phyloP scores from a whole-genome alignment of 805 yeast species.

The Maudiozyma barnettii region DNA sequence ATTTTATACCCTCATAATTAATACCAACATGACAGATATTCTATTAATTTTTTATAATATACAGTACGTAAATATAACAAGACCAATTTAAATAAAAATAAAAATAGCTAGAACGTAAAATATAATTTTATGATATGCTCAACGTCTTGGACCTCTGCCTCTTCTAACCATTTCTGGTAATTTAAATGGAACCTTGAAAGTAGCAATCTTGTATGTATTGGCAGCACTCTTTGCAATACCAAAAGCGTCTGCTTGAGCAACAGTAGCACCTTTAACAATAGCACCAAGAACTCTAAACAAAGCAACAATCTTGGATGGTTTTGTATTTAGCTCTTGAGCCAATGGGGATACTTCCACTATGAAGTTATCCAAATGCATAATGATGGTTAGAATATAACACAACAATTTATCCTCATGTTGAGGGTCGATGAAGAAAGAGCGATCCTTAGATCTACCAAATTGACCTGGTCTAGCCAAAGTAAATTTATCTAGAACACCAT shows the following conservation, averaged over 20 bases:
- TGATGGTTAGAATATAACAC: constrained; percentile 63
- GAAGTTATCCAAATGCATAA: constrained; percentile 69
- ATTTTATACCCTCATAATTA: background rate
- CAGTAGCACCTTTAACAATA: constrained; percentile 57
- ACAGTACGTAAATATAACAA: background rate
- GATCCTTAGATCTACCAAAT: constrained; percentile 66
- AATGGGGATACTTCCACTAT: constrained; percentile 68
- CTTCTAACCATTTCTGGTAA: constrained; percentile 75
- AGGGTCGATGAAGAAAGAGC: constrained; percentile 77
- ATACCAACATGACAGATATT: background rate
- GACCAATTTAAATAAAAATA: background rate
- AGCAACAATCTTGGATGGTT: constrained; percentile 59
- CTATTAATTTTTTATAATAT: background rate
- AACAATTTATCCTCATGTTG: constrained; percentile 77
- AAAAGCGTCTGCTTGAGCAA: constrained; percentile 64
- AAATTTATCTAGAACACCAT: constrained; percentile 63
- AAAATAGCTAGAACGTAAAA: background rate
- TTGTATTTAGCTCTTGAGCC: constrained; percentile 74
- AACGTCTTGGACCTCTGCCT: constrained; percentile 35
- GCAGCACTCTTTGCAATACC: constrained; percentile 55
- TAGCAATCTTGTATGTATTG: constrained; percentile 65
- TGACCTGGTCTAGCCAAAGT: constrained; percentile 55
- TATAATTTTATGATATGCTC: background rate
- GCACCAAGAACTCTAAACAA: constrained; percentile 81
- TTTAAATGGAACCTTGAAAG: constrained; percentile 78